A percentile compares a stretch with the other conserved stretches of the same genome.
These are phyloP conservation scores for Trichoderma asperellum DNA, from an alignment of 2,329 filamentous ascomycete species.

Conservation along the genomic window DNA sequence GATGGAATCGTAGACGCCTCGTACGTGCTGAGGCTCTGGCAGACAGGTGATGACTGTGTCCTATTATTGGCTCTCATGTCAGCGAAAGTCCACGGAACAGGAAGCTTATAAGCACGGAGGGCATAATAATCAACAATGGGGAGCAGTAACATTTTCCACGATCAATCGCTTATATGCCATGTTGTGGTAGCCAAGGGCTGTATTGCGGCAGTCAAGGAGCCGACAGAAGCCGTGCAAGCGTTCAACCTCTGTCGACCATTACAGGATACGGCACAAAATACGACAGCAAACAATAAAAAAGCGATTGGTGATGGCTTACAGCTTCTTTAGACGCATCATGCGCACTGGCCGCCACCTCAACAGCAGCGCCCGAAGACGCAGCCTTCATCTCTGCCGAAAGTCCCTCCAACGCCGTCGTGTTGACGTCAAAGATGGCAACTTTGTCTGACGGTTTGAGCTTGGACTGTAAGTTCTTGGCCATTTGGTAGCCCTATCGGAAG, in stretches of 20 bases:
- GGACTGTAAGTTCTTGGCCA: constrained; percentile 64
- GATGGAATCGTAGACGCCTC: constrained; percentile 78
- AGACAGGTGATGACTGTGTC: constrained; percentile 86
- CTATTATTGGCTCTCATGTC: constrained; percentile 51
- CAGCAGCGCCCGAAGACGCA: constrained; percentile 49
- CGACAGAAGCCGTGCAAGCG: constrained; percentile 44
- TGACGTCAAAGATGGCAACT: constrained; percentile 61
- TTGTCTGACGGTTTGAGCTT: constrained; percentile 57
- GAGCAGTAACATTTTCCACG: neutral
- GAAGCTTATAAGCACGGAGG: neutral
- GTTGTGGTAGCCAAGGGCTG: constrained; percentile 63
- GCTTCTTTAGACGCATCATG: constrained; percentile 56
- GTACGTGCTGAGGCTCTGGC: constrained; percentile 86
- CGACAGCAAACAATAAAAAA: neutral
- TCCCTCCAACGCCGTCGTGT: constrained; percentile 51
- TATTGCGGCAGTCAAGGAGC: constrained; percentile 64
- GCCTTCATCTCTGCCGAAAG: constrained; percentile 54
- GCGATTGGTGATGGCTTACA: constrained; percentile 46
- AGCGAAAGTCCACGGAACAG: constrained; percentile 46
- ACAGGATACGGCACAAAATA: neutral
- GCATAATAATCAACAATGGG: neutral
- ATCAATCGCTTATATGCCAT: constrained; percentile 67
- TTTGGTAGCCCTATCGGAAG: constrained; percentile 58
- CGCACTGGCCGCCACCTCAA: constrained; percentile 51
- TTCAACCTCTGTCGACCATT: constrained; percentile 71